Evolutionary conservation across 164 flowering plant species (phyloP), one percentile per base, ranked within the genome.

Genomic region (Protea cynaroides): DNA sequence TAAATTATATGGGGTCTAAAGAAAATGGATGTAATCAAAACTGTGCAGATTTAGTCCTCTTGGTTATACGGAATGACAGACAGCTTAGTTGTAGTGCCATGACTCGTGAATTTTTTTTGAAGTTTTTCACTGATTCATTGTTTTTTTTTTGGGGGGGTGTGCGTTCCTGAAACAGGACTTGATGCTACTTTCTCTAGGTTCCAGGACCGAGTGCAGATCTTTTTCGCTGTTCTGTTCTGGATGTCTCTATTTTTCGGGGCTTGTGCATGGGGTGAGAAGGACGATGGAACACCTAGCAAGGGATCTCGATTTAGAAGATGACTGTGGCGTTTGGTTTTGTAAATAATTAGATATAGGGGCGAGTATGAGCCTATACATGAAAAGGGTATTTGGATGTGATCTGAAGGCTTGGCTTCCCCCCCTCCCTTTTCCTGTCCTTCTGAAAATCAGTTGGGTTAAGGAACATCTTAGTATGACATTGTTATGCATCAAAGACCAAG

Each of bases 211-310:
- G 63, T 74, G 54, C 81, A 72, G 71, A 80, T 86, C 54, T 86
- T 86, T 73, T 68, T 81, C 66, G 89, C 87, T 34, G 89, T 86
- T 67, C 70, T 86, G 22, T 81, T 86, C 71, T 84, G 87, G 92
- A 76, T 86, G 85, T 81, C 89, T 46, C 75, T 86, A 53, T 84
- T 86, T 75, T 86, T 86, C 77, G 84, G 89, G 92, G 68, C 86
- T 46, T 83, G 78, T 63, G 82, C 75, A 51, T 81, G 76, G 78
- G 86, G 80, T 74, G 81, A 81, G 61, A 78, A 67, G 49, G 71
- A 76, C 36, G 43, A 56, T 59, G 74, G 71, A 43, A 74, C 78
- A 69, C 78, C 81, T n/a, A 72, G 65, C 67, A 80, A 81, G 54
- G 79, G 82, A 38, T 74, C 82, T 46, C 71, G 75, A 36, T 79